Percentiles rank a stretch among this genome's conserved stretches.
Conservation (phyloP, 768 basidiomycete genomes). For the Mycena albidolilacea region DNA sequence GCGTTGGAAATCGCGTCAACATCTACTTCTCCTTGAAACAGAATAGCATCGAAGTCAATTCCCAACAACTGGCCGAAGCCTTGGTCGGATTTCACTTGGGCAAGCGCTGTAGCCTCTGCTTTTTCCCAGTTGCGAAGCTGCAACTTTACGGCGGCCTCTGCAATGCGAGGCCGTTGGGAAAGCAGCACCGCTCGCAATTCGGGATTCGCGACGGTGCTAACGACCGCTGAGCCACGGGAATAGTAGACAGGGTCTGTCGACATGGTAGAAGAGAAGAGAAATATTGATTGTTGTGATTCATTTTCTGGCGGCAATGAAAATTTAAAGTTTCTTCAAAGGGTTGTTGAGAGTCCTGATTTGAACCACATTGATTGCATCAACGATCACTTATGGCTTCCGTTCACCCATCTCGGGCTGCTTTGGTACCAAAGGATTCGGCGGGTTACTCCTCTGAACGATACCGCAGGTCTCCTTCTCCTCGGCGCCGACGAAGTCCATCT, state of each 20-base stretch:
- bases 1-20: slow-evolving; percentile 13
- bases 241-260: slow-evolving; percentile 14
- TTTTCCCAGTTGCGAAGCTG: slow-evolving; percentile 15
- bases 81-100: background rate
- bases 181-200: slow-evolving; percentile 12
- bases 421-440: slow-evolving; percentile 67
- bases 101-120: slow-evolving; percentile 8
- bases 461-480: slow-evolving; percentile 64
- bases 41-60: slow-evolving; percentile 2
- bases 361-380: slow-evolving; percentile 4
- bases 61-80: slow-evolving; percentile 10
- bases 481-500: slow-evolving; percentile 45
- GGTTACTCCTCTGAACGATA: slow-evolving; percentile 37
- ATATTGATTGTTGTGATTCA: background rate
- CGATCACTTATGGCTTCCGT: slow-evolving; percentile 71
- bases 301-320: background rate
- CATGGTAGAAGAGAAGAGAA: background rate
- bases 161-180: background rate
- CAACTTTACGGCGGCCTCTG: slow-evolving; percentile 13
- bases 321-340: background rate
- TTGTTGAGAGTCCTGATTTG: background rate
- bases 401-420: slow-evolving; percentile 79
- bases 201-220: slow-evolving; percentile 17
- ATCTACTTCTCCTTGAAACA: slow-evolving; percentile 11
- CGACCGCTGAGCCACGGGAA: slow-evolving; percentile 20